phyloP scores from a whole-genome alignment of 192 early-diverging fungal genomes.

The Radiomyces spectabilis region DNA sequence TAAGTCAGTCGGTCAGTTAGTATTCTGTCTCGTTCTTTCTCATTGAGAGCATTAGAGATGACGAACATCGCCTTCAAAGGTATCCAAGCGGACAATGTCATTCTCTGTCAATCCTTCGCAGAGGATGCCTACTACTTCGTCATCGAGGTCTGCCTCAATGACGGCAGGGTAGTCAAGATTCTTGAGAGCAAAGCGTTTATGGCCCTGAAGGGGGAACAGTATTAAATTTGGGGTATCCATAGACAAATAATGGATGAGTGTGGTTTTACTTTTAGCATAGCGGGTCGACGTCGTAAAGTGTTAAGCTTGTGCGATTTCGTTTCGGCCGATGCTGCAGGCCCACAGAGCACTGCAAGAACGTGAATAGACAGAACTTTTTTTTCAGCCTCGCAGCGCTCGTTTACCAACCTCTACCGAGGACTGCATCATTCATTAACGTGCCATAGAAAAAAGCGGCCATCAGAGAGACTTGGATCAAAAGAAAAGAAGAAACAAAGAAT shows the following conservation, averaged over 20 bases:
- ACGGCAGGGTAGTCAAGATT: neutral
- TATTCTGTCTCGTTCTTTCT: neutral
- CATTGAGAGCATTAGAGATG: too few species aligned
- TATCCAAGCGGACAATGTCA: neutral
- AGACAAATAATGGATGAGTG: neutral
- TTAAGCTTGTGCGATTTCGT: neutral
- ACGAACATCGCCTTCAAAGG: conserved; percentile 6
- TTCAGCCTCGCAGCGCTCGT: neutral
- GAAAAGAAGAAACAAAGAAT: too few species aligned
- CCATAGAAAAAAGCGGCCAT: neutral
- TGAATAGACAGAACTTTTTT: neutral
- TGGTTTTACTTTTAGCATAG: neutral
- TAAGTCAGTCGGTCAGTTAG: neutral
- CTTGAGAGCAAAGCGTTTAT: neutral
- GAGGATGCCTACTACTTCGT: neutral
- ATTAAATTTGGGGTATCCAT: neutral
- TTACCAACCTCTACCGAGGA: neutral
- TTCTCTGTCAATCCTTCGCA: neutral
- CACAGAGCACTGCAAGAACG: neutral
- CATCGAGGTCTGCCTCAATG: neutral
- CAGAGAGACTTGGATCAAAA: neutral
- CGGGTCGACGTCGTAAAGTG: neutral
- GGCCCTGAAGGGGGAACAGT: neutral
- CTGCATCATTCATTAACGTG: neutral
- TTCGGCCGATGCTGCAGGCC: neutral